Evolutionary conservation across 192 early-diverging fungal genomes (phyloP).

Genomic region (Kappamyces sp.): DNA sequence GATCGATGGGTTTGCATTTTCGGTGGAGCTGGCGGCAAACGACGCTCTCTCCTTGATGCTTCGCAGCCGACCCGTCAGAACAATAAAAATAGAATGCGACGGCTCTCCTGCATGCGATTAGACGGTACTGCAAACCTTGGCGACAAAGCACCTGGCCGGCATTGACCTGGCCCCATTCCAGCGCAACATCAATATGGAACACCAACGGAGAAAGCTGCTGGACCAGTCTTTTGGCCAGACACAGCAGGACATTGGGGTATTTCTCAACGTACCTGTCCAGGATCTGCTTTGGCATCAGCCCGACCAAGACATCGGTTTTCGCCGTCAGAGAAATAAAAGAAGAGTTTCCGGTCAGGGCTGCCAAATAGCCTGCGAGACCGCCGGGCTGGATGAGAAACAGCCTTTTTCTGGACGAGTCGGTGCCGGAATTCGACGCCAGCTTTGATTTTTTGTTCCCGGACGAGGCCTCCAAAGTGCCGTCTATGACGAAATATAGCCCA

Average conservation of each 20-base stretch:
- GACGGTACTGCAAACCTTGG: slow-evolving; percentile 35
- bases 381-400: slow-evolving; percentile 78
- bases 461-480: slow-evolving; percentile 75
- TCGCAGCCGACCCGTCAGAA: slow-evolving; percentile 88
- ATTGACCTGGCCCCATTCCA: slow-evolving; percentile 93
- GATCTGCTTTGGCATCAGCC: slow-evolving; percentile 75
- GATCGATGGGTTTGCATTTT: slow-evolving; percentile 24
- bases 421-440: slow-evolving; percentile 6
- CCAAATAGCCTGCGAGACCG: slow-evolving; percentile 86
- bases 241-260: slow-evolving; percentile 77
- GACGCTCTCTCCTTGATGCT: slow-evolving; percentile 60
- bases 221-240: slow-evolving; percentile 82
- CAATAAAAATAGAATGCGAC: slow-evolving; percentile 87
- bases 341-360: slow-evolving; percentile 69
- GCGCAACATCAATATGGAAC: slow-evolving; percentile 51
- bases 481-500: slow-evolving; percentile 90
- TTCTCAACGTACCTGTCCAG: slow-evolving; percentile 81
- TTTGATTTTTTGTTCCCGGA: slow-evolving; percentile 17
- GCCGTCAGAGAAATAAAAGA: slow-evolving; percentile 82
- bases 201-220: slow-evolving; percentile 72
- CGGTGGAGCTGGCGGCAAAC: background rate
- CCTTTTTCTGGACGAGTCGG: too few species aligned
- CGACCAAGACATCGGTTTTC: slow-evolving; percentile 75
- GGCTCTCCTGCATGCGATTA: slow-evolving; percentile 39
- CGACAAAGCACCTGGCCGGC: slow-evolving; percentile 90